Percentiles rank a stretch among this genome's conserved stretches.
phyloP scores from a whole-genome alignment of 768 basidiomycete species.

The Tylopilus subfusipes region DNA sequence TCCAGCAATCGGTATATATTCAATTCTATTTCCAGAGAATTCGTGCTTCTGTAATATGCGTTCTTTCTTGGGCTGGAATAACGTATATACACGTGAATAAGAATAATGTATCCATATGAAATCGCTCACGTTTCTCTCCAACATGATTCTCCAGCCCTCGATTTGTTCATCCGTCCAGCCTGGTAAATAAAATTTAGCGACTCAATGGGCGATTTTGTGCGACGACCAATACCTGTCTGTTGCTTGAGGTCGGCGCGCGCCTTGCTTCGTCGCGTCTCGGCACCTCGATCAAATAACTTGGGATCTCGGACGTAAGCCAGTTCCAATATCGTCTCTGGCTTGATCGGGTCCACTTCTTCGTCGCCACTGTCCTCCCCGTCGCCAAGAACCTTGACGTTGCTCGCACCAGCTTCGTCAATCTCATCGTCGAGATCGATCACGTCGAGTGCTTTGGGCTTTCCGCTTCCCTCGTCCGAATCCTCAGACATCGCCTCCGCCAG shows the following conservation, averaged over 20 bases:
- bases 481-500: constrained; percentile 64
- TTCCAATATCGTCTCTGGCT: constrained; percentile 66
- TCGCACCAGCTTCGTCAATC: constrained; percentile 40
- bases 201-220: neutral
- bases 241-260: constrained; percentile 60
- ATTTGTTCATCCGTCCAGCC: constrained; percentile 83
- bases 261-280: constrained; percentile 65
- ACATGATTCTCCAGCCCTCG: constrained; percentile 89
- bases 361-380: constrained; percentile 55
- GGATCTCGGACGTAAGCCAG: constrained; percentile 73
- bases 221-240: constrained; percentile 52
- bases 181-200: constrained; percentile 19
- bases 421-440: constrained; percentile 53
- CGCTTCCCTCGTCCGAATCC: constrained; percentile 59
- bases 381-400: constrained; percentile 45
- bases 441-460: constrained; percentile 18
- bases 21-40: constrained; percentile 59
- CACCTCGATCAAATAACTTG: constrained; percentile 74
- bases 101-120: constrained; percentile 6
- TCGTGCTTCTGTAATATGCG: constrained; percentile 73
- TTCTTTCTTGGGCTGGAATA: constrained; percentile 63
- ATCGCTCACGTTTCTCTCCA: constrained; percentile 77
- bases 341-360: constrained; percentile 31
- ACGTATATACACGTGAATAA: constrained; percentile 4
- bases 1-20: constrained; percentile 2